phyloP scores from a whole-genome alignment of 768 basidiomycete species.

The Termitomyces heimii region DNA sequence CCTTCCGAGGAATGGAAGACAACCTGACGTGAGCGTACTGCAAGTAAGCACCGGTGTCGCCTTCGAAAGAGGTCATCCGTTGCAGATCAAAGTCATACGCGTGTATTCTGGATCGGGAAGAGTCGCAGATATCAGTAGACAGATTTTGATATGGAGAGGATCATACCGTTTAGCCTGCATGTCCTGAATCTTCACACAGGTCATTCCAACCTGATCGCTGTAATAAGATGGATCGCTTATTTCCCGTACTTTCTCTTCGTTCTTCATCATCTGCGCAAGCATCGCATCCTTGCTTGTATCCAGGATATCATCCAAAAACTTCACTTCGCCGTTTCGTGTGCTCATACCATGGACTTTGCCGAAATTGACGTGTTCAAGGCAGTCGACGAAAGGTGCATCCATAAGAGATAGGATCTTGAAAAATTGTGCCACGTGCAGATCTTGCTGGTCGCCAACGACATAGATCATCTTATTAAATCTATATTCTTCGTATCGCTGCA shows the following conservation, averaged over 20 bases:
- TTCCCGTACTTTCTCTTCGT: constrained; percentile 83
- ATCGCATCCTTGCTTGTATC: constrained; percentile 80
- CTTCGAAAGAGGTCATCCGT: constrained; percentile 91
- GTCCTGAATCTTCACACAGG: constrained; percentile 95
- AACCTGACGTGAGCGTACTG: constrained; percentile 97
- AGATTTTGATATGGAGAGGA: neutral
- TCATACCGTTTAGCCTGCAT: constrained; percentile 87
- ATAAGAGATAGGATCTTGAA: constrained; percentile 90
- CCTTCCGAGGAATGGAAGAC: constrained; percentile 39
- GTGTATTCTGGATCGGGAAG: constrained; percentile 58
- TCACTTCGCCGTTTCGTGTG: constrained; percentile 85
- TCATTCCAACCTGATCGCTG: constrained; percentile 81
- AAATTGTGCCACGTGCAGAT: constrained; percentile 82
- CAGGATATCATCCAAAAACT: constrained; percentile 90
- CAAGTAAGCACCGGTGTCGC: constrained; percentile 91
- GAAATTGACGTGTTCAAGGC: constrained; percentile 84
- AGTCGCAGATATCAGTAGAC: neutral
- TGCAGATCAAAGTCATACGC: constrained; percentile 94
- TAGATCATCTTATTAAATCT: constrained; percentile 86
- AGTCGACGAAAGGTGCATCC: constrained; percentile 78
- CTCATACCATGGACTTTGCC: constrained; percentile 93
- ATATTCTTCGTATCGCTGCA: constrained; percentile 87
- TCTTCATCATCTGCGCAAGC: constrained; percentile 94
- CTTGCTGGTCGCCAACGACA: constrained; percentile 81
- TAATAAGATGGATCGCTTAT: constrained; percentile 80